Evolutionary conservation across 768 basidiomycete genomes (phyloP), one percentile per base, ranked within the genome.

Genomic region (Lentinula aciculospora): DNA sequence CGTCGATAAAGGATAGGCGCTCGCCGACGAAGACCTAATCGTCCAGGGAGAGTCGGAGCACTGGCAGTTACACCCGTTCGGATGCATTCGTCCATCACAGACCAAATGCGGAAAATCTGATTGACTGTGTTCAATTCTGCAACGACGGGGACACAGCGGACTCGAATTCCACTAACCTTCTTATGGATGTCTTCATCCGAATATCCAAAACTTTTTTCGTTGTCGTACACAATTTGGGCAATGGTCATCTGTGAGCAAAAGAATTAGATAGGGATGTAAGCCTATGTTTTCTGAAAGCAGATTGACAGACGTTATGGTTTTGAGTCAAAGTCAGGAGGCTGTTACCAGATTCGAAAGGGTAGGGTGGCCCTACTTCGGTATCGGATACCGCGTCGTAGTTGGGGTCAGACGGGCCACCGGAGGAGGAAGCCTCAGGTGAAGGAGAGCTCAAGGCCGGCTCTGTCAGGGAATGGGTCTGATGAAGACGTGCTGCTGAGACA

Each of bases 81-180:
- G 60, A 97, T 98, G 68, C 92, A 95, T 57, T 86, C 83, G 66
- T 96, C 93, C 95, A 97, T 97, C 4, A 94, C 92, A 55, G 75
- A 66, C 94, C 94, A 96, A 47, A 95, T 93, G 27, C 82, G 81
- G 78, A 84, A 81, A 62, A 92, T 78, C 75, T 74, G 50, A 21
- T 46, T 47, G 13, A 57, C 25, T 42, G 10, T 19, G 21, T 45
- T 47, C 36, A 50, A 44, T n/a, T 6, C 28, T n/a, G 2, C n/a
- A 39, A 39, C 37, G 37, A 1, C 13, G 37, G 13, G 12, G 21
- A 23, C 23, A 8, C 37, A 39, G 42, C 21, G 8, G 21, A 39
- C 5, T 19, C n/a, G 39, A 15, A 13, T 40, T 40, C 15, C 39
- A 58, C 66, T 39, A 61, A 86, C 89, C 78, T 92, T 92, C 47